Base-by-base conservation (phyloP, 768 basidiomycete species). In the Boletales sp. region DNA sequence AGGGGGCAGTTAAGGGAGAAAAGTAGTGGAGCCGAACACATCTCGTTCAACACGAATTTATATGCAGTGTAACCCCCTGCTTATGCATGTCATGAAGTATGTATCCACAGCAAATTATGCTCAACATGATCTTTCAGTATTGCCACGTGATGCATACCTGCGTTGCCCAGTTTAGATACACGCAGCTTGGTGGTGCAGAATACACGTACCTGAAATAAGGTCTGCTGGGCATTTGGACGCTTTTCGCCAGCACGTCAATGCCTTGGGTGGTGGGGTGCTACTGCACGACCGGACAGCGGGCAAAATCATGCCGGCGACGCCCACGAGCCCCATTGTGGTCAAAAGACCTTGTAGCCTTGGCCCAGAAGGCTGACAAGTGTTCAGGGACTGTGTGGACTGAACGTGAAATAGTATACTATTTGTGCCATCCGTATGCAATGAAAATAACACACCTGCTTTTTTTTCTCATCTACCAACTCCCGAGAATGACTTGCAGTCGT, bases 371-470 rank as follows among this genome's bases (percentile, higher is more conserved):
- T 79, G 44, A 78, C 70, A 17, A 94, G 93, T 41, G 86, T 78
- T 59, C 95, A 86, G 31, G 92, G 91, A 33, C 95, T 95, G 71
- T 97, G 94, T 28, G 94, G 93, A 33, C 95, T 95, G 72, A 95
- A 98, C 6, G 95, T 89, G 65, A 99, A 89, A 71, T 91, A 99
- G 80, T 97, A 99, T 42, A 93, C 94, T n/a, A n/a, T n/a, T n/a
- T n/a, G n/a, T 97, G 69, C 48, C 52, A n/a, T 12, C 21, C 36
- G 9, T 33, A 13, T n/a, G n/a, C 25, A 31, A 44, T 41, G 33
- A 35, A 8, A 8, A 18, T 8, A 33, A 8, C 21, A 19, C 58
- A 97, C 95, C 90, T 58, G 95, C 95, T n/a, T n/a, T 75, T 94
- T 95, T 84, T 97, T 99, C 84, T 99, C 93, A 65, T 96, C 90